Conservation (phyloP, 345 rosid genomes). For the Eucalyptus curtisii region DNA sequence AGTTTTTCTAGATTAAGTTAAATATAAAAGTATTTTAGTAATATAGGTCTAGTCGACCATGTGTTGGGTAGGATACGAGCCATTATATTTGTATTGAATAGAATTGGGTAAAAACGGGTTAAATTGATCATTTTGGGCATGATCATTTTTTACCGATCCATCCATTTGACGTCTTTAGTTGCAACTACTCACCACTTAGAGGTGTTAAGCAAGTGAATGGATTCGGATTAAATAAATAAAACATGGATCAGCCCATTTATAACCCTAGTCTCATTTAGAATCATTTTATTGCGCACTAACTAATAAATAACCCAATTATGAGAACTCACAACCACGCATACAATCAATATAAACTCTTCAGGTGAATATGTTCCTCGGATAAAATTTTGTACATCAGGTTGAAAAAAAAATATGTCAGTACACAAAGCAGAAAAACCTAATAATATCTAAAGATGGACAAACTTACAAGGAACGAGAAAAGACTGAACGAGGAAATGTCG, state of each 20-base stretch:
- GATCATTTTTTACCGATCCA: neutral
- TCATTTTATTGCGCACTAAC: neutral
- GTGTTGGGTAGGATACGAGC: rapidly evolving
- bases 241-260: neutral
- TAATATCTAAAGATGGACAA: neutral
- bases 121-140: neutral
- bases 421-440: neutral
- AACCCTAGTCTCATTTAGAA: neutral
- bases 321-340: neutral
- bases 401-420: neutral
- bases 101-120: neutral
- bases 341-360: neutral
- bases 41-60: neutral
- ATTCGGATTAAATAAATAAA: neutral
- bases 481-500: neutral
- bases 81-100: neutral
- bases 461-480: neutral
- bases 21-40: too few relatives aligned
- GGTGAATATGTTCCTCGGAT: neutral
- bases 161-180: too few relatives aligned
- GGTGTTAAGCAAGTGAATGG: neutral
- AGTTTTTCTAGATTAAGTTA: neutral
- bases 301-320: neutral
- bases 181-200: neutral
- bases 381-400: neutral